phyloP scores from a whole-genome alignment of 108 stramenopile species.

The Parietichytrium sp. region DNA sequence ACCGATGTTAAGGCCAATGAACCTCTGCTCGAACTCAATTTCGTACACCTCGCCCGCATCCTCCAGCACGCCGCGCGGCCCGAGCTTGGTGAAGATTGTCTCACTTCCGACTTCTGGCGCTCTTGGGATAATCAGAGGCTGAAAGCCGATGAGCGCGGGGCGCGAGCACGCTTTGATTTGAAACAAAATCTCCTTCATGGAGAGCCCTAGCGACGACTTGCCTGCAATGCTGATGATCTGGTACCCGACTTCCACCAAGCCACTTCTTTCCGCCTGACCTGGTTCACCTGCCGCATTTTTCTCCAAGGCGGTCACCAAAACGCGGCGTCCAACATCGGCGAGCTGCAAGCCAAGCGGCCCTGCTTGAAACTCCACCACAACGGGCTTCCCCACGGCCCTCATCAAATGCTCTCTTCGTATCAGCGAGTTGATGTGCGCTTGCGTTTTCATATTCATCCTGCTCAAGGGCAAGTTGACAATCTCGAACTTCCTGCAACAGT shows the following conservation, averaged over 20 bases:
- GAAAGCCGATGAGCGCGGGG: not conserved
- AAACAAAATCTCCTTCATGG: slow-evolving; percentile 2
- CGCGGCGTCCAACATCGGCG: slow-evolving; percentile 21
- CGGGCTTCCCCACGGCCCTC: not conserved
- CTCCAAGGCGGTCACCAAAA: slow-evolving; percentile 13
- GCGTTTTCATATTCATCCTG: slow-evolving; percentile 1
- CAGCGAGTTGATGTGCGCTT: not conserved
- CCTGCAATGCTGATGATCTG: slow-evolving; percentile 1
- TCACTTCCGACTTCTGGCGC: not conserved
- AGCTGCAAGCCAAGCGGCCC: slow-evolving; percentile 21
- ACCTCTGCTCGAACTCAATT: not conserved
- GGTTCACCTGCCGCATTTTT: not conserved
- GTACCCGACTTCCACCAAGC: slow-evolving; percentile 21
- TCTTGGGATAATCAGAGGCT: slow-evolving; percentile 17
- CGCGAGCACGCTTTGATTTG: not conserved
- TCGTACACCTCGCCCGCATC: not conserved
- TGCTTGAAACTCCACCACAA: not conserved
- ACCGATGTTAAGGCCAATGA: not conserved
- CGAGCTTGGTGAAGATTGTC: not conserved
- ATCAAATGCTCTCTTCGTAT: not conserved
- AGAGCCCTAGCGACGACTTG: not conserved
- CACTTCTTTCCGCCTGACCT: slow-evolving; percentile 10
- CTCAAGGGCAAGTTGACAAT: not conserved
- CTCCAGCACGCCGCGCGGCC: slow-evolving; percentile 21
- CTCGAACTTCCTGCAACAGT: too few species aligned